Conservation (phyloP, 345 rosid species). For the Hypericum androsaemum region DNA sequence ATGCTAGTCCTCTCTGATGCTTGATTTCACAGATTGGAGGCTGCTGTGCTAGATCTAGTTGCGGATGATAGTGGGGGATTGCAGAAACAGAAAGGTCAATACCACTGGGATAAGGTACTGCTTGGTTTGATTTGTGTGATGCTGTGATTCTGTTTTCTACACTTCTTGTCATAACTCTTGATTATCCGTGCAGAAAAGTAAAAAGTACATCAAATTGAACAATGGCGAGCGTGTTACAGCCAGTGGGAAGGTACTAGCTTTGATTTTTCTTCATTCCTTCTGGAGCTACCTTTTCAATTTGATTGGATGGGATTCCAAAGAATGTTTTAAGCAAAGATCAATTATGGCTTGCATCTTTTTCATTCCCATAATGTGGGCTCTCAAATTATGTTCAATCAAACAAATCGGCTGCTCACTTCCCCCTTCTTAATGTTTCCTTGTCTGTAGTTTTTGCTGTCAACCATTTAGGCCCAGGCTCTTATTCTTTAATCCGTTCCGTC, state of each 20-base stretch:
- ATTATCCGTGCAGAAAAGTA: conserved; percentile 60
- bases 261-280: conserved; percentile 1
- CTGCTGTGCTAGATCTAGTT: conserved; percentile 88
- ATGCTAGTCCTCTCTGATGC: not conserved
- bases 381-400: too few relatives aligned
- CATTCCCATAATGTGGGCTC: not conserved
- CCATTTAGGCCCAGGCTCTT: too few relatives aligned
- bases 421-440: too few relatives aligned
- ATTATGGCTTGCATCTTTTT: not conserved
- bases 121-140: conserved; percentile 7
- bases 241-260: conserved; percentile 75
- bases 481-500: too few relatives aligned
- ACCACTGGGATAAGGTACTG: conserved; percentile 94
- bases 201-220: conserved; percentile 86
- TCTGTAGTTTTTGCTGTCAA: too few relatives aligned
- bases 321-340: too few relatives aligned
- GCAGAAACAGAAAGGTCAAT: conserved; percentile 61
- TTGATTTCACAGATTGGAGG: conserved; percentile 48
- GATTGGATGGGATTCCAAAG: not conserved
- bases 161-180: not conserved
- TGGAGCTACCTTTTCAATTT: not conserved
- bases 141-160: not conserved
- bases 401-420: too few relatives aligned
- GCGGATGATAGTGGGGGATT: conserved; percentile 78
- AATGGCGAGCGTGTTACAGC: conserved; percentile 95